These are phyloP conservation scores for Symbiodinium pilosum DNA, from an alignment of 73 alveolate genomes.

Conservation along the genomic window DNA sequence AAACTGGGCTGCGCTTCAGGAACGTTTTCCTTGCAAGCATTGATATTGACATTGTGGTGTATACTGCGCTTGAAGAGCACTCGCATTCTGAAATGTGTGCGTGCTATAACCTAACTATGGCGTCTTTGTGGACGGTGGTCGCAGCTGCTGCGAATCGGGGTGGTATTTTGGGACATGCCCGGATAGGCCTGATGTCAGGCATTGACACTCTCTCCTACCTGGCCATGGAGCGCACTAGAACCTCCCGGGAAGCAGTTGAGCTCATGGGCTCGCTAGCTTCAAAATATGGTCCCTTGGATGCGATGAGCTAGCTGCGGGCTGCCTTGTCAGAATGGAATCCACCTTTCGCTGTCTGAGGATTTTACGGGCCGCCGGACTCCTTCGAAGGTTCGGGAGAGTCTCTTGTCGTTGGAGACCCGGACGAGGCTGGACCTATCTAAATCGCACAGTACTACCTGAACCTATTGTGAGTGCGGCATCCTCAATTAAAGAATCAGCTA, in stretches of 20 bases:
- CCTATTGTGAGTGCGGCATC: no score
- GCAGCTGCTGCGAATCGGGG: no score
- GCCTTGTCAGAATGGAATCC: neutral
- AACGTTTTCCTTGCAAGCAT: no score
- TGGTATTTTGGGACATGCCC: no score
- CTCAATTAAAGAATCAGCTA: no score
- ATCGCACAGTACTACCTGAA: no score
- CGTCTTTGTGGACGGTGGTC: no score
- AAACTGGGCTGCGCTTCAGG: constrained; percentile 1
- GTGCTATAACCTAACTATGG: no score
- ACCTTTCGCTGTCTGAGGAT: constrained; percentile 18
- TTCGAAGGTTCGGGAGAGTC: constrained; percentile 84
- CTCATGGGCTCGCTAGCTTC: constrained; percentile 45
- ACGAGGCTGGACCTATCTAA: constrained; percentile 79
- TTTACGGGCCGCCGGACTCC: constrained; percentile 78
- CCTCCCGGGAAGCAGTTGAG: constrained; percentile 51
- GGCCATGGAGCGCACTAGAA: constrained; percentile 76
- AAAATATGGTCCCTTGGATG: constrained; percentile 26
- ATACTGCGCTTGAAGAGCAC: no score
- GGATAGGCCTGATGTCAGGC: constrained; percentile 37
- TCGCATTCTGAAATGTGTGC: no score
- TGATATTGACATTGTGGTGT: no score
- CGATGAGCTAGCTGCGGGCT: neutral
- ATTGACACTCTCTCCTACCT: constrained; percentile 71
- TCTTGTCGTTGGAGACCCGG: constrained; percentile 72